Percentiles rank a stretch among this genome's conserved stretches.
Conservation (phyloP, 441 rosid species). For the Monsonia emarginata region DNA sequence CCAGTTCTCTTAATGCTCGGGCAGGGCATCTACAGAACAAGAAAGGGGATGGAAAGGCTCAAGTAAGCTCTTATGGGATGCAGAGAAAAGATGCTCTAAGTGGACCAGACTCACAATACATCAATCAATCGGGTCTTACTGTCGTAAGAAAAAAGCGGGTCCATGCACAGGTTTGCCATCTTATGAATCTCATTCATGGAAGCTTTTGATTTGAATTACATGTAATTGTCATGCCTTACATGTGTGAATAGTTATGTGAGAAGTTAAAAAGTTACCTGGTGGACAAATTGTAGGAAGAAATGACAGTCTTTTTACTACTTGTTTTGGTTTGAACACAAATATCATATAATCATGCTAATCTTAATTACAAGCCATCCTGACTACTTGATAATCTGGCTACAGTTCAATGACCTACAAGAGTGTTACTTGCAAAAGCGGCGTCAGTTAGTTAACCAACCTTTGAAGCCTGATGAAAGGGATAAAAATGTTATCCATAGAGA, state of each 20-base stretch:
- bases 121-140: constrained; percentile 57
- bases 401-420: constrained; percentile 90
- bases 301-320: neutral
- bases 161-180: constrained; percentile 65
- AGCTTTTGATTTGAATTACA: neutral
- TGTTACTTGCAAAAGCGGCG: constrained; percentile 83
- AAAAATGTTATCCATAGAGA: constrained; percentile 57
- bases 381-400: constrained; percentile 14
- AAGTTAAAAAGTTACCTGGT: neutral
- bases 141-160: constrained; percentile 80
- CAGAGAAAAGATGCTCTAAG: constrained; percentile 60
- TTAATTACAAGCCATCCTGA: neutral
- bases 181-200: neutral
- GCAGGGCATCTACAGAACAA: constrained; percentile 51
- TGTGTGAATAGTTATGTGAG: neutral
- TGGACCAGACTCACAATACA: constrained; percentile 59
- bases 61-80: constrained; percentile 52
- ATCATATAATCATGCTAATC: neutral
- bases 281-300: neutral
- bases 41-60: constrained; percentile 60
- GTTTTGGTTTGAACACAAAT: neutral
- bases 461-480: constrained; percentile 47
- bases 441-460: constrained; percentile 47
- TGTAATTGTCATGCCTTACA: neutral
- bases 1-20: constrained; percentile 43